Percentiles rank a stretch among this genome's conserved stretches.
These are phyloP conservation scores for Lathyrus oleraceus DNA, from an alignment of 306 rosid genomes.

Conservation along the genomic window DNA sequence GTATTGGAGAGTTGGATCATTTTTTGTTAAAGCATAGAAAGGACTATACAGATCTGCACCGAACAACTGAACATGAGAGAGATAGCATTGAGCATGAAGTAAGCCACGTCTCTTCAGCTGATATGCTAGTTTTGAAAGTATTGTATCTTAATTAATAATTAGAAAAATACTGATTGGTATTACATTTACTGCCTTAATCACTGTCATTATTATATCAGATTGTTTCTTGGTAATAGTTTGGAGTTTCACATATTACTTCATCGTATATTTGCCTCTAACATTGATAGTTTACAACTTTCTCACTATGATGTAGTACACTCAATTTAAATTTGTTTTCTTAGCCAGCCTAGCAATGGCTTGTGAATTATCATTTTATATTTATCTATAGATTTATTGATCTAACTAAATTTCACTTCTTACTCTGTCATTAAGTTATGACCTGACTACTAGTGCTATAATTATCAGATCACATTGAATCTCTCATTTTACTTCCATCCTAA, in stretches of 20 bases:
- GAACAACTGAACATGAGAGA: slow-evolving; percentile 91
- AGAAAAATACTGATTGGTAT: slow-evolving; percentile 31
- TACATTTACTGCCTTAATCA: background rate
- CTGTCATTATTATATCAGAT: slow-evolving; percentile 11
- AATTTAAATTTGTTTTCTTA: slow-evolving; percentile 2
- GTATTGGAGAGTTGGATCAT: slow-evolving; percentile 76
- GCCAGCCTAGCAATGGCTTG: background rate
- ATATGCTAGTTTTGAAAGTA: slow-evolving; percentile 33
- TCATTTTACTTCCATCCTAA: background rate
- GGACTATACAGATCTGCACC: slow-evolving; percentile 90
- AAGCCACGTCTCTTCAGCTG: slow-evolving; percentile 38
- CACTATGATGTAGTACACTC: background rate
- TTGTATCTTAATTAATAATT: slow-evolving; percentile 13
- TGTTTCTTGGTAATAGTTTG: background rate
- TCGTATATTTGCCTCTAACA: background rate
- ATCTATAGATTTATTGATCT: background rate
- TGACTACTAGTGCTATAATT: slow-evolving; percentile 1
- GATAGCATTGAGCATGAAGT: slow-evolving; percentile 98
- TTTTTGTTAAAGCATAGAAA: slow-evolving; percentile 84
- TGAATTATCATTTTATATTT: background rate
- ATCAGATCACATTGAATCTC: slow-evolving; percentile 5
- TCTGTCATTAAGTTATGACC: slow-evolving; percentile 4
- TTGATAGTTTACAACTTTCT: slow-evolving; percentile 16
- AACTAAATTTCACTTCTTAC: slow-evolving; percentile 4
- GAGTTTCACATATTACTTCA: slow-evolving; percentile 7